Base-by-base conservation (phyloP, 176 grass and related monocot species). In the Zizania latifolia region DNA sequence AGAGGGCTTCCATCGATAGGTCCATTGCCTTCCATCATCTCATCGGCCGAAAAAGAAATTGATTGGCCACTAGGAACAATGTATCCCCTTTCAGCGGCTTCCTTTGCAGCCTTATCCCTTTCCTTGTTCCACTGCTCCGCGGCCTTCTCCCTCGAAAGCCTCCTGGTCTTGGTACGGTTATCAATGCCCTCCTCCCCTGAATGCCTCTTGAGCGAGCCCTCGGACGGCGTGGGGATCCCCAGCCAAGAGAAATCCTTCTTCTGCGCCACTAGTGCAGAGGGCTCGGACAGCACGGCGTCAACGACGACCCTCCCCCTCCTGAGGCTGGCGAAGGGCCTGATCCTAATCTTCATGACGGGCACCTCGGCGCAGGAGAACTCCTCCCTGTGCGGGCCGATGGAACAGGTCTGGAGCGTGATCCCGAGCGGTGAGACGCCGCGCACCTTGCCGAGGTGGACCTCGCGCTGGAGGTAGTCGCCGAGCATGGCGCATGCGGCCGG, bases 161-260 rank as follows among this genome's bases (percentile, higher is more conserved):
- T 90, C 84, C 86, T 87, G 4, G 70, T 90, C 86, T 94, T 99
- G 74, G 91, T 99, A 24, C 91, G 86, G 68, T 79, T 81, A 60
- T 99, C 86, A 72, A 99, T 94, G 34, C 89, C 91, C 79, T 99
- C 95, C 86, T 99, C 95, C 14, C 70, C 33, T 1, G 91, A 99
- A 14, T 84, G 85, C 68, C 89, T 77, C 41, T 81, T 92, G 46
- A 74, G 39, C 5, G 62, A 58, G 54, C 46, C 68, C 79, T 86
- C 89, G 14, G 91, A 86, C 17, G 90, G 83, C 7, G 75, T 0
- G 30, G 95, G 95, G 41, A 94, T 89, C 36, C 95, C 95, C 11
- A 99, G 74, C 95, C 95, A 99, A 0, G 95, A 99, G 84, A 94
- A 99, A 71, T 99, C 91, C 74, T 88, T 92, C 59, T 43, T 92